A percentile compares a stretch with the other conserved stretches of the same genome.
Conservation (phyloP, 805 yeast genomes). For the Yarrowia porcina region DNA sequence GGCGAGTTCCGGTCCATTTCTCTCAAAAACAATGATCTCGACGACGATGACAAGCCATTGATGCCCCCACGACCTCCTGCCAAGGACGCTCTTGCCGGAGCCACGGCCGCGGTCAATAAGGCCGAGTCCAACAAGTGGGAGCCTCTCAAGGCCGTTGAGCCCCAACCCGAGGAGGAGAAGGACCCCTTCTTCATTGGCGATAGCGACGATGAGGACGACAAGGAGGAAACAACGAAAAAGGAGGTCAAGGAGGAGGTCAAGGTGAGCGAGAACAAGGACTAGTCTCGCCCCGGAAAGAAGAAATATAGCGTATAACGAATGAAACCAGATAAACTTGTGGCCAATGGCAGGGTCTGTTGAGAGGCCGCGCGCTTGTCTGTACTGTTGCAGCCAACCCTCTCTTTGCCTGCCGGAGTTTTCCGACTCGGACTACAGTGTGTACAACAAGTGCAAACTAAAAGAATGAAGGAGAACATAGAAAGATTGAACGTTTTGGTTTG, state of each 20-base stretch:
- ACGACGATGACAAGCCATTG: conserved; percentile 37
- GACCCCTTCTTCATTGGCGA: conserved; percentile 53
- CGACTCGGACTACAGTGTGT: not conserved
- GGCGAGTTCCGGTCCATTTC: conserved; percentile 24
- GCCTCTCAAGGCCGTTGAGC: conserved; percentile 42
- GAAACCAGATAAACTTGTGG: not conserved
- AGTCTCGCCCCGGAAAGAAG: not conserved
- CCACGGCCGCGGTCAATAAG: conserved; percentile 32
- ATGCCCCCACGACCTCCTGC: conserved; percentile 29
- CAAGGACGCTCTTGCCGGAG: conserved; percentile 28
- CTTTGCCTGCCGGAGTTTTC: not conserved
- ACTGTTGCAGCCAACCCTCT: not conserved
- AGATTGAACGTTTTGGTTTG: too few relatives aligned
- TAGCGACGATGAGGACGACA: conserved; percentile 45
- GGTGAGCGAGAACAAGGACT: conserved; percentile 20
- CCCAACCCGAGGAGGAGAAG: conserved; percentile 44
- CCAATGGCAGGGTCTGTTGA: not conserved
- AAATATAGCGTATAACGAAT: conserved; percentile 5
- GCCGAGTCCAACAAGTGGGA: conserved; percentile 42
- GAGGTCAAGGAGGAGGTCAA: conserved; percentile 19
- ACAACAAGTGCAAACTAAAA: not conserved
- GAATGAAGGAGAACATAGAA: not conserved
- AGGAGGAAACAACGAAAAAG: conserved; percentile 18
- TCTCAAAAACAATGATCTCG: conserved; percentile 32
- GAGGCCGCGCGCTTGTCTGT: not conserved